Evolutionary conservation across 306 rosid genomes (phyloP).

Genomic region (Ochetophila trinervis): DNA sequence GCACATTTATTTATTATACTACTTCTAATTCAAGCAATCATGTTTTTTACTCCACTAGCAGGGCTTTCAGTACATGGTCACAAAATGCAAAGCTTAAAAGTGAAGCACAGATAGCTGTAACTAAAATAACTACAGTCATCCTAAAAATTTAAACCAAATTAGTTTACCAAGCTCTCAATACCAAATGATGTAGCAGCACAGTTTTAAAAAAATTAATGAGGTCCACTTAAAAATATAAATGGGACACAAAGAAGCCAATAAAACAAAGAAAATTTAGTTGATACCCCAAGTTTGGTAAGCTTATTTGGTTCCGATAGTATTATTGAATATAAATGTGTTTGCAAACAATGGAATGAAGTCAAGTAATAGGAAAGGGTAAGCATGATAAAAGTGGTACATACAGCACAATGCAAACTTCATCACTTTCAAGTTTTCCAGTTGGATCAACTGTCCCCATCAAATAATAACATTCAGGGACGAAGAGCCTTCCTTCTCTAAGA

Average conservation of each 20-base stretch:
- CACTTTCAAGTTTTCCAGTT: conserved; percentile 41
- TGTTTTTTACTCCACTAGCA: background rate
- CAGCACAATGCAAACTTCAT: conserved; percentile 76
- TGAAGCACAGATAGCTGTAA: background rate
- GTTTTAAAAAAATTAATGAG: no score
- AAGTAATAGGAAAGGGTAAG: background rate
- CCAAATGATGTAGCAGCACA: no score
- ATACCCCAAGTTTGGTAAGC: no score
- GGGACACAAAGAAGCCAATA: no score
- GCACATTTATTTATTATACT: background rate
- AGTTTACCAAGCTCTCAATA: no score
- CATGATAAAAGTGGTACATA: conserved; percentile 30
- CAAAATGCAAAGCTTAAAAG: background rate
- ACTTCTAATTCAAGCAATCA: background rate
- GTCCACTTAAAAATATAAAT: no score
- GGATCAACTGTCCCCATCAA: conserved; percentile 91
- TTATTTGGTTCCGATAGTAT: background rate
- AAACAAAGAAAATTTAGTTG: no score
- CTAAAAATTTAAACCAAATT: no score
- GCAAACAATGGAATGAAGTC: background rate
- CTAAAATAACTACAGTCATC: background rate
- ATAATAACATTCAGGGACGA: conserved; percentile 49
- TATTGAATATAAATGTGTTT: background rate
- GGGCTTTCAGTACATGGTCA: background rate
- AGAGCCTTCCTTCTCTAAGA: conserved; percentile 51